Evolutionary conservation across 2,329 filamentous ascomycete genomes (phyloP).

Genomic region (Exserohilum rostratum): DNA sequence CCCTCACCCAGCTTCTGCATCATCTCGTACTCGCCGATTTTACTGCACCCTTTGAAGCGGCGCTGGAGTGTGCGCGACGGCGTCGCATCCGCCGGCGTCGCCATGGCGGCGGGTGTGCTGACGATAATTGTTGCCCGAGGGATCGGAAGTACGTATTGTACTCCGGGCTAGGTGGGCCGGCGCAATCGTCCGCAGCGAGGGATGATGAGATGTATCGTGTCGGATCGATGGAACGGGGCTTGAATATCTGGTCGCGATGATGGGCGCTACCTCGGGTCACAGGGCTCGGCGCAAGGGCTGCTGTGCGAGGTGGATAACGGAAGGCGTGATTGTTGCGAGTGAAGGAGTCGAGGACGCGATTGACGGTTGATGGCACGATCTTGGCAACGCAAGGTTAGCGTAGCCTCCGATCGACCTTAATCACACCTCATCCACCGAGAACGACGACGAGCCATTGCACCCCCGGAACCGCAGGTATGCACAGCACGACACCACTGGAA

Average conservation of each 20-base stretch:
- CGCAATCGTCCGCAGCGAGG: conserved; percentile 8
- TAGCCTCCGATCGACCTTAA: conserved; percentile 27
- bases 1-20: conserved; percentile 88
- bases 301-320: conserved; percentile 23
- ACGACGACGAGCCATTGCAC: conserved; percentile 42
- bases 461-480: conserved; percentile 31
- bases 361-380: conserved; percentile 18
- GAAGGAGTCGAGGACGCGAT: conserved; percentile 29
- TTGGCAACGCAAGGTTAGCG: conserved; percentile 27
- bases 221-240: conserved; percentile 6
- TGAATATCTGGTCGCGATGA: conserved; percentile 15
- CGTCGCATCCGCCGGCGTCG: conserved; percentile 32
- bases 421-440: conserved; percentile 29
- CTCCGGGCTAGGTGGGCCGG: conserved; percentile 25
- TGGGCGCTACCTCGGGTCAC: conserved; percentile 31
- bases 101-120: conserved; percentile 21
- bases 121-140: neutral
- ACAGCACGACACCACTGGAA: neutral
- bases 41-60: conserved; percentile 83
- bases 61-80: conserved; percentile 58
- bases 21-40: conserved; percentile 79
- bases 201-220: conserved; percentile 19
- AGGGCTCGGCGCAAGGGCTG: conserved; percentile 18
- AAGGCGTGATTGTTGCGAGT: conserved; percentile 8
- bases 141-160: neutral